Conservation (phyloP, 2,329 filamentous ascomycete genomes). For the Arthrinium puccinioides region DNA sequence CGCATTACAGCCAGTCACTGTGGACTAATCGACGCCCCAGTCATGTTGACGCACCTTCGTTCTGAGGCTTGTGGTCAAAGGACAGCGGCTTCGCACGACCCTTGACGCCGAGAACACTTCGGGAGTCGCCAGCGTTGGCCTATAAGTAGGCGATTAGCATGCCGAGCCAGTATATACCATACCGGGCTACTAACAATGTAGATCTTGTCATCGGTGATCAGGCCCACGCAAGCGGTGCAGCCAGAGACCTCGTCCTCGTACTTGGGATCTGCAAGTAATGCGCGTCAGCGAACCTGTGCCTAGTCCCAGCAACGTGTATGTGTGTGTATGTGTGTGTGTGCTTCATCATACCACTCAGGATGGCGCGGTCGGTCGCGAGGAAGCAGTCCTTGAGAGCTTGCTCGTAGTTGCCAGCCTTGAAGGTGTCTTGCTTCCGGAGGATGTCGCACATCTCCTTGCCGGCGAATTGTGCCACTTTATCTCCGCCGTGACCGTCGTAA, state of each 20-base stretch:
- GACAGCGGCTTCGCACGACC: constrained; percentile 94
- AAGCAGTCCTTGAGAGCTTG: constrained; percentile 97
- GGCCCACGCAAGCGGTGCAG: constrained; percentile 87
- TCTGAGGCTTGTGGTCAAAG: constrained; percentile 99
- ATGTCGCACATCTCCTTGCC: constrained; percentile 93
- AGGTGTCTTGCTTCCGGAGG: constrained; percentile 88
- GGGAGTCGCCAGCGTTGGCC: constrained; percentile 96
- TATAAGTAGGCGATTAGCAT: too few relatives aligned
- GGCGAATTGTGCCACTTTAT: constrained; percentile 90
- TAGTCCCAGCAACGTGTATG: background rate
- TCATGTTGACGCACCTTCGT: constrained; percentile 79
- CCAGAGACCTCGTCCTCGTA: constrained; percentile 98
- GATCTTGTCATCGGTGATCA: constrained; percentile 87
- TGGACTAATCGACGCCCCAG: background rate
- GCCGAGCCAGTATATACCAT: too few relatives aligned
- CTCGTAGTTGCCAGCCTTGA: constrained; percentile 84
- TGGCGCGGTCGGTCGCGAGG: constrained; percentile 89
- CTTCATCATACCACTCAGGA: constrained; percentile 70
- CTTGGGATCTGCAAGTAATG: constrained; percentile 65
- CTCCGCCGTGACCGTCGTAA: constrained; percentile 94
- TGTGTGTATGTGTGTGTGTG: background rate
- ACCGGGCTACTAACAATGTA: constrained; percentile 68
- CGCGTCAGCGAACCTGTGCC: background rate
- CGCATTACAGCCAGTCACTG: constrained; percentile 1
- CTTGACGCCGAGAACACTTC: constrained; percentile 92